A percentile compares a stretch with the other conserved stretches of the same genome.
Conservation (phyloP, 1,139 yeast genomes). For the Arxiozyma telluris region DNA sequence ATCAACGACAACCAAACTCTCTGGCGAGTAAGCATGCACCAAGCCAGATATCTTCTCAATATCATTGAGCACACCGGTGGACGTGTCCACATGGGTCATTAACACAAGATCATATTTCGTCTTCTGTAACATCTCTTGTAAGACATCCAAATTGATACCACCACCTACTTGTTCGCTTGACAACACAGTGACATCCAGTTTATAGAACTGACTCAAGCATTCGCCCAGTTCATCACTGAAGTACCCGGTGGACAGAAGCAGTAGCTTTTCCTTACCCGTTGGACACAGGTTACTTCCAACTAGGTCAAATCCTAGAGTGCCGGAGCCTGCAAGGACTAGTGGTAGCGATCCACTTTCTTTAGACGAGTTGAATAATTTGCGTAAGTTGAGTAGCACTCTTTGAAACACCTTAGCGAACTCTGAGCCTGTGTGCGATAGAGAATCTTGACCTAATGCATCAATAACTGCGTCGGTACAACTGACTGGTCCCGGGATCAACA, state of each 20-base stretch:
- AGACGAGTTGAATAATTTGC: slow-evolving; percentile 61
- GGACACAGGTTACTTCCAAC: slow-evolving; percentile 66
- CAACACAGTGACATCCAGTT: slow-evolving; percentile 57
- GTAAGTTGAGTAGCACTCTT: slow-evolving; percentile 53
- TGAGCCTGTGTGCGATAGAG: slow-evolving; percentile 87
- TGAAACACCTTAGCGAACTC: slow-evolving; percentile 73
- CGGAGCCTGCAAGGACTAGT: slow-evolving; percentile 78
- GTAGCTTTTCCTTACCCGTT: slow-evolving; percentile 43
- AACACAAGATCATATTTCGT: slow-evolving; percentile 62
- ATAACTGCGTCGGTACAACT: slow-evolving; percentile 78
- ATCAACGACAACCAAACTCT: slow-evolving; percentile 76
- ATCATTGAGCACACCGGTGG: slow-evolving; percentile 81
- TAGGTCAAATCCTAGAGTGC: slow-evolving; percentile 93
- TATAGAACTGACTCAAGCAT: slow-evolving; percentile 49
- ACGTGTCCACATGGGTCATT: slow-evolving; percentile 91
- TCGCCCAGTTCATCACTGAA: slow-evolving; percentile 84
- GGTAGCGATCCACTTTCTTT: slow-evolving; percentile 49
- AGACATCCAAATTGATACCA: slow-evolving; percentile 44
- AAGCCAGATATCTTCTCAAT: slow-evolving; percentile 54
- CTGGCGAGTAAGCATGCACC: slow-evolving; percentile 61
- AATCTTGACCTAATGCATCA: slow-evolving; percentile 74
- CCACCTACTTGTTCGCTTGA: slow-evolving; percentile 63
- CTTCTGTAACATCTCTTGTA: slow-evolving; percentile 46
- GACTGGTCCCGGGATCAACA: slow-evolving; percentile 91
- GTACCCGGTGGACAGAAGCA: slow-evolving; percentile 87